Percentiles rank a stretch among this genome's conserved stretches.
These are phyloP conservation scores for barley (Hordeum vulgare) DNA, from an alignment of 176 grass and related monocot genomes.

Conservation along the genomic window DNA sequence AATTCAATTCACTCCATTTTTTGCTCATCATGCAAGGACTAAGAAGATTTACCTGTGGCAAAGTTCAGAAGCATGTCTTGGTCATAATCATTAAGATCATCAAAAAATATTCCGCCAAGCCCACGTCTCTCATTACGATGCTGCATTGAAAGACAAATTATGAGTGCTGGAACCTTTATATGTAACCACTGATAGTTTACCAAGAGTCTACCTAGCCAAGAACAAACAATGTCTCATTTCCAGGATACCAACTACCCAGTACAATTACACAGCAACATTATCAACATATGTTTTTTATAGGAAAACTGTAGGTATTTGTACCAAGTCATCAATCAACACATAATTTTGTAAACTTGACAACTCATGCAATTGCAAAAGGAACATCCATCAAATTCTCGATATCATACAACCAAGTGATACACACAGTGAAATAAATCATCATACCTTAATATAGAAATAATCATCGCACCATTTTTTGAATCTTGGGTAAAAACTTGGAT, in stretches of 20 bases:
- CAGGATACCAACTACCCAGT: not conserved
- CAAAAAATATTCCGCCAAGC: conserved; percentile 98
- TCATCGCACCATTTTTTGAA: conserved; percentile 99
- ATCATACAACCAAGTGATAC: not conserved
- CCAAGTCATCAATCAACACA: not conserved
- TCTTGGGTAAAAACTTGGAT: conserved; percentile 85
- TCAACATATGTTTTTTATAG: not conserved
- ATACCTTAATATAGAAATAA: conserved; percentile 99
- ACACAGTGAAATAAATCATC: not conserved
- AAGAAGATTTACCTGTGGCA: conserved; percentile 57
- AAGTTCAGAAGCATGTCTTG: conserved; percentile 98
- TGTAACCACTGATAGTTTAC: conserved; percentile 1
- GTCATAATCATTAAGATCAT: conserved; percentile 88
- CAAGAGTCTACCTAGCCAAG: not conserved
- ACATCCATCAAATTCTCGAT: not conserved
- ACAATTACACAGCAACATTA: not conserved
- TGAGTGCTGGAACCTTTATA: not conserved
- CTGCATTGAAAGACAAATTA: conserved; percentile 37
- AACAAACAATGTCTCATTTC: not conserved
- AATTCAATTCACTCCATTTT: not conserved
- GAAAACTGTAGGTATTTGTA: not conserved
- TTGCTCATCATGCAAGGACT: not conserved
- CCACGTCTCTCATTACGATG: conserved; percentile 85
- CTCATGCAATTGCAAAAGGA: not conserved
- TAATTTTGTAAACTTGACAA: not conserved